Evolutionary conservation across 495 filamentous ascomycete species (phyloP).

Genomic region (Trichoderma parareesei): DNA sequence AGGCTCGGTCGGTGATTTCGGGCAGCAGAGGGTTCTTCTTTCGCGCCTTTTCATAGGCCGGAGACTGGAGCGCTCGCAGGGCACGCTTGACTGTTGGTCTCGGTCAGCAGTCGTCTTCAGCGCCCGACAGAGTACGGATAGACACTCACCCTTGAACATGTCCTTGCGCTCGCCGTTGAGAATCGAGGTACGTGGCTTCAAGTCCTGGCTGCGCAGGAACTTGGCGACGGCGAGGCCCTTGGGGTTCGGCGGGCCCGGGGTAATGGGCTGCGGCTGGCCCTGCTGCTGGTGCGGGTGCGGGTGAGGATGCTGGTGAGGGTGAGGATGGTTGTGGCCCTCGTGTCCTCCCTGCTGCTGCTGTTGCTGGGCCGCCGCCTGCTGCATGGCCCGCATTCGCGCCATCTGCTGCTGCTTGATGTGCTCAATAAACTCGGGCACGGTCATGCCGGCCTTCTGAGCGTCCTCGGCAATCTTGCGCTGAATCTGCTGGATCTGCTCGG

Average conservation of each 20-base stretch:
- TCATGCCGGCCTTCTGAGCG: conserved; percentile 66
- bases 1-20: conserved; percentile 73
- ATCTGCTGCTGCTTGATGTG: conserved; percentile 55
- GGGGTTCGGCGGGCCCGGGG: conserved; percentile 73
- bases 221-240: conserved; percentile 83
- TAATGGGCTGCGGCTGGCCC: conserved; percentile 49
- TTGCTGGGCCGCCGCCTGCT: conserved; percentile 54
- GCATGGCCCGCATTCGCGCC: conserved; percentile 58
- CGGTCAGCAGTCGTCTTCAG: conserved; percentile 11
- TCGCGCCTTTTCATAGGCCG: conserved; percentile 77
- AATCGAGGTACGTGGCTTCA: conserved; percentile 89
- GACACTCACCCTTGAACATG: conserved; percentile 77
- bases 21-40: conserved; percentile 87
- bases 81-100: conserved; percentile 78
- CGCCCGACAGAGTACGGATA: neutral
- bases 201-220: conserved; percentile 73
- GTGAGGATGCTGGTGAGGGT: conserved; percentile 59
- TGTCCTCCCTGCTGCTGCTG: conserved; percentile 38
- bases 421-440: conserved; percentile 61
- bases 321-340: conserved; percentile 37
- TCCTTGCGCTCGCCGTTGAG: conserved; percentile 95
- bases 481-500: conserved; percentile 77
- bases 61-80: conserved; percentile 83
- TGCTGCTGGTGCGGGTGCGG: conserved; percentile 56
- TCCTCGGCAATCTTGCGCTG: conserved; percentile 74